Conservation (phyloP, 805 yeast genomes). For the Candida succiphila region DNA sequence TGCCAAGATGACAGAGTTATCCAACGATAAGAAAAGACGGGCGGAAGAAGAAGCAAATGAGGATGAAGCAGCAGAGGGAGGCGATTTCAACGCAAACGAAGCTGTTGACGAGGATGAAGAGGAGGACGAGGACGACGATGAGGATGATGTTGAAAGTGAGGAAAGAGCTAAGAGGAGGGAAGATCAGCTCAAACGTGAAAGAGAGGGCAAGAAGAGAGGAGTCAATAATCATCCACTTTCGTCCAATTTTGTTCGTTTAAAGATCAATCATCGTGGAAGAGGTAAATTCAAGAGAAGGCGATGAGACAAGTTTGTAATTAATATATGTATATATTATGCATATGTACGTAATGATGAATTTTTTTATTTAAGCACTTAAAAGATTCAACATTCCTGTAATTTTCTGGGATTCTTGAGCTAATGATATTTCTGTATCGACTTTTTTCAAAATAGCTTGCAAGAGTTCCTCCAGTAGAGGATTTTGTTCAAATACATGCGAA, state of each 20-base stretch:
- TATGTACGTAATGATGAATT: not conserved
- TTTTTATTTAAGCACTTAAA: conserved; percentile 38
- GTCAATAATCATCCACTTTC: conserved; percentile 17
- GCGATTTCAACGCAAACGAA: conserved; percentile 8
- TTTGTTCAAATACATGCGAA: conserved; percentile 58
- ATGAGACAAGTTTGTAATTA: not conserved
- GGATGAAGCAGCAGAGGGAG: conserved; percentile 11
- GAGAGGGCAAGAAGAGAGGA: not conserved
- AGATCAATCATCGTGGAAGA: conserved; percentile 18
- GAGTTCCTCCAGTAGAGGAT: conserved; percentile 70
- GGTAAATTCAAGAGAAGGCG: conserved; percentile 14
- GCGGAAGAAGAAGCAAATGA: conserved; percentile 5
- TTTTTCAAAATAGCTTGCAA: conserved; percentile 49
- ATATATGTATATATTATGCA: not conserved
- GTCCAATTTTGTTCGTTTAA: conserved; percentile 24
- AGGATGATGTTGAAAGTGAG: conserved; percentile 9
- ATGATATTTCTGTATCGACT: conserved; percentile 58
- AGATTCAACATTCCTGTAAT: conserved; percentile 92
- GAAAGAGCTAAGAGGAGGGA: conserved; percentile 7
- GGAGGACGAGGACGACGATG: conserved; percentile 14
- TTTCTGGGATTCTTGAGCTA: conserved; percentile 80
- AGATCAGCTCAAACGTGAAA: not conserved
- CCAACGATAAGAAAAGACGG: conserved; percentile 8
- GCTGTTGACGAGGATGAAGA: conserved; percentile 11
- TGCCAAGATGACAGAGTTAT: conserved; percentile 25